phyloP scores from a whole-genome alignment of 164 flowering plant genomes.

The Kingdonia uniflora region DNA sequence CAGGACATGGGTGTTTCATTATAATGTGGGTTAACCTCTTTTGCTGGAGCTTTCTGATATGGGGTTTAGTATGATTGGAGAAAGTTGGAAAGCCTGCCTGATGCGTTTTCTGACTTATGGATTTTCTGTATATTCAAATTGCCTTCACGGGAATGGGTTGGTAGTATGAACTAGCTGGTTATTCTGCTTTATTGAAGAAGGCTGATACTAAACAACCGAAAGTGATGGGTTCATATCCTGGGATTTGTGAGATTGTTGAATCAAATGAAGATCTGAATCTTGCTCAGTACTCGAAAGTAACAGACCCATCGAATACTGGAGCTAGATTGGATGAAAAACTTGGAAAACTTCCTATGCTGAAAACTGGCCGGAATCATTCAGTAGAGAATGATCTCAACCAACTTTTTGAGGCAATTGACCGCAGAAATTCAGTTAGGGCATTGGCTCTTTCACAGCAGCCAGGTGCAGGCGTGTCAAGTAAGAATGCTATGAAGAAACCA shows the following conservation, averaged over 20 bases:
- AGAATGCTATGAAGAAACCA: conserved; percentile 60
- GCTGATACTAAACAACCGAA: not conserved
- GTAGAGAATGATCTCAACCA: conserved; percentile 56
- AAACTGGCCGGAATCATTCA: conserved; percentile 26
- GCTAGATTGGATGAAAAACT: conserved; percentile 13
- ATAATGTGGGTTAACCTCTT: conserved; percentile 1
- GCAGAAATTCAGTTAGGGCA: conserved; percentile 23
- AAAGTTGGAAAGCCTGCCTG: conserved; percentile 5
- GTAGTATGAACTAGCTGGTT: conserved; percentile 1
- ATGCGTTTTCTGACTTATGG: conserved; percentile 5
- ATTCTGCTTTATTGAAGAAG: conserved; percentile 6
- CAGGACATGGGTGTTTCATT: conserved; percentile 21
- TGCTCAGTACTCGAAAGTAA: conserved; percentile 13
- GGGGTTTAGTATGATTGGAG: conserved; percentile 12
- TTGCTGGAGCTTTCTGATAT: not conserved
- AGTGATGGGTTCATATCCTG: conserved; percentile 24
- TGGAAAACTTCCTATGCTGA: conserved; percentile 12
- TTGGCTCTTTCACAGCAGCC: conserved; percentile 14
- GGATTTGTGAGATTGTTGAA: conserved; percentile 62
- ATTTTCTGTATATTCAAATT: conserved; percentile 1
- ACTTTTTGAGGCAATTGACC: conserved; percentile 47
- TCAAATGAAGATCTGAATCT: conserved; percentile 27
- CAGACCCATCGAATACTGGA: conserved; percentile 10
- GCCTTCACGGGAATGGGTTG: conserved; percentile 28
- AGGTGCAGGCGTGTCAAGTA: conserved; percentile 21